Evolutionary conservation across 1,284 basidiomycete species (phyloP).

Genomic region (Apiotrichum porosum): DNA sequence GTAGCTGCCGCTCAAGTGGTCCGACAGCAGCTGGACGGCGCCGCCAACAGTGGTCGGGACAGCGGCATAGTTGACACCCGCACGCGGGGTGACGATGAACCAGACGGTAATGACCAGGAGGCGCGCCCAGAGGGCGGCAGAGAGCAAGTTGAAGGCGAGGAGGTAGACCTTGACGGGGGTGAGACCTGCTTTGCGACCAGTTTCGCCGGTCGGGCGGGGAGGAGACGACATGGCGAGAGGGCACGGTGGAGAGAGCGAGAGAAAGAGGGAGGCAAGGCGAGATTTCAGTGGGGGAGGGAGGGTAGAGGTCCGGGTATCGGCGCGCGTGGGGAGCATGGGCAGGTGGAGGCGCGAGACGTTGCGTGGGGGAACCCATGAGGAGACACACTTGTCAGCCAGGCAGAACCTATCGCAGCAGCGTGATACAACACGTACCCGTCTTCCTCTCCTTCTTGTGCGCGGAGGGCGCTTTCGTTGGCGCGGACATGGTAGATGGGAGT

Average conservation of each 20-base stretch:
- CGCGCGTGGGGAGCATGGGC: too few relatives aligned
- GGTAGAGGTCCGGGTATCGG: too few relatives aligned
- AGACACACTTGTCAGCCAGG: too few relatives aligned
- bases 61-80: conserved; percentile 9
- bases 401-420: too few relatives aligned
- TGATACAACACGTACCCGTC: background rate
- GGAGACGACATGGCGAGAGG: background rate
- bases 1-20: conserved; percentile 55
- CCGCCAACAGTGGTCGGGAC: background rate
- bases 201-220: background rate
- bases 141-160: conserved; percentile 69
- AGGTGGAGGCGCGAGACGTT: background rate
- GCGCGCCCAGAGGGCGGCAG: conserved; percentile 66
- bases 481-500: background rate
- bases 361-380: background rate
- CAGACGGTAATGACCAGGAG: conserved; percentile 56
- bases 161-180: conserved; percentile 58
- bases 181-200: conserved; percentile 11
- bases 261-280: too few relatives aligned
- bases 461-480: background rate
- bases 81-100: conserved; percentile 32
- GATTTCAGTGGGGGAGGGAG: too few relatives aligned
- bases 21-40: conserved; percentile 45
- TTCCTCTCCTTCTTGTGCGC: background rate
- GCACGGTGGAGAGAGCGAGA: background rate